phyloP scores from a whole-genome alignment of 2,329 filamentous ascomycete species.

The Fusarium sp. region DNA sequence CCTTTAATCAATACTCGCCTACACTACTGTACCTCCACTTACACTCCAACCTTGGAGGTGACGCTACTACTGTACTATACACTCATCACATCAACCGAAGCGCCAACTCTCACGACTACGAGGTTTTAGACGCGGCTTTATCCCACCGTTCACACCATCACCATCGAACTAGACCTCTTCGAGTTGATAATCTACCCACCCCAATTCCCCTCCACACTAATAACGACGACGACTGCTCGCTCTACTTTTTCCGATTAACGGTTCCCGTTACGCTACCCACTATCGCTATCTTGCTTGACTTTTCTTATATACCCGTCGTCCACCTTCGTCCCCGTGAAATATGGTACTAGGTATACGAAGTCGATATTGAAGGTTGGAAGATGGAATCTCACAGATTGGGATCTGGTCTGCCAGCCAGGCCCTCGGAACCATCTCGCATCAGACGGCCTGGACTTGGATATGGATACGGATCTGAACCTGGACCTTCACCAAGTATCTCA shows the following conservation, averaged over 20 bases:
- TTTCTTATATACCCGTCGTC: constrained; percentile 32
- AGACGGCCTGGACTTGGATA: constrained; percentile 43
- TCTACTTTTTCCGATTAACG: constrained; percentile 36
- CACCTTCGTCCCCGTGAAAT: constrained; percentile 22
- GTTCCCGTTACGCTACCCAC: constrained; percentile 5
- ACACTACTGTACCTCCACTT: constrained; percentile 25
- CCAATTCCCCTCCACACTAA: constrained; percentile 45
- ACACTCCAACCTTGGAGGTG: constrained; percentile 29
- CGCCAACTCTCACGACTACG: constrained; percentile 35
- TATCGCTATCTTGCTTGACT: constrained; percentile 3
- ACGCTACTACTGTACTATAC: constrained; percentile 31
- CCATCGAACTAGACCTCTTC: constrained; percentile 43
- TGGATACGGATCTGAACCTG: constrained; percentile 36
- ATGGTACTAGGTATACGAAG: constrained; percentile 37
- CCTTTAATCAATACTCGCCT: constrained; percentile 11
- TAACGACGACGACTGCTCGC: constrained; percentile 44
- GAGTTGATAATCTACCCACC: constrained; percentile 40
- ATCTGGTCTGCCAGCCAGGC: constrained; percentile 56
- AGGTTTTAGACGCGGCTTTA: constrained; percentile 42
- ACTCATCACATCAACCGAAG: constrained; percentile 41
- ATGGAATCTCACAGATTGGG: constrained; percentile 60
- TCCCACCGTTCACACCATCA: constrained; percentile 46
- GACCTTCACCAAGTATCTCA: constrained; percentile 36
- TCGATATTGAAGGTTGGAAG: constrained; percentile 49
- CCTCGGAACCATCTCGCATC: constrained; percentile 53